Base-by-base conservation (phyloP, 257 asterid species). In the Osmanthus fragrans region DNA sequence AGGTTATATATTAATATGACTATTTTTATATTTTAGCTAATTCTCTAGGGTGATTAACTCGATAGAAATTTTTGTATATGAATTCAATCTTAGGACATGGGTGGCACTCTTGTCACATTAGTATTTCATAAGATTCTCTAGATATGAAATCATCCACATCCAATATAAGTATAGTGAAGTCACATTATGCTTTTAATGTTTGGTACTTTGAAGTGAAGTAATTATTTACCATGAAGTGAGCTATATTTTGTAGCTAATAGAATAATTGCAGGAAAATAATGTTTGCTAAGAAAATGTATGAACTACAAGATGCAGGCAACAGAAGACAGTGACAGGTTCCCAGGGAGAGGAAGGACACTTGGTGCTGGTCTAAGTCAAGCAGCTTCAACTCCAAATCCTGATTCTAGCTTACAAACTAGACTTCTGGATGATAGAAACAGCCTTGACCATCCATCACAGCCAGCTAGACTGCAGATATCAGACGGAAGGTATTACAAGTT, bases 281-380 rank as follows among this genome's bases (percentile, higher is more conserved):
- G 23, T 77, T 70, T 75, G 47, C 71, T 84, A 63, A 80, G 71
- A 72, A 56, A 71, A 58, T 77, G 1, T 67, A 73, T 60, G 69
- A 40, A 40, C 56, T 42, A 49, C 63, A 65, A 68, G 29, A 77
- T 86, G 86, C 92, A 87, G 92, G 47, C 94, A 74, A 78, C 83
- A 40, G 85, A 85, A 81, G 89, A 80, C n/a, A 76, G 68, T 73
- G 83, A 78, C 79, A 87, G 97, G 83, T 94, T 92, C 87, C 98
- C 97, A 33, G 98, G 98, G 81, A 83, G 87, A 71, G 98, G 89
- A 66, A 90, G 98, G 84, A 70, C 96, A 18, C 88, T 94, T 49
- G 82, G 86, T 85, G 76, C 97, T 72, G 76, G 49, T 29, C 42
- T 78, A 83, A 87, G 80, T 78, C 90, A 76, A 83, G 82, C 87